Evolutionary conservation across 2,329 filamentous ascomycete genomes (phyloP), one percentile per base, ranked within the genome.

Genomic region (Ophiognomonia clavigignenti-juglandacearum): DNA sequence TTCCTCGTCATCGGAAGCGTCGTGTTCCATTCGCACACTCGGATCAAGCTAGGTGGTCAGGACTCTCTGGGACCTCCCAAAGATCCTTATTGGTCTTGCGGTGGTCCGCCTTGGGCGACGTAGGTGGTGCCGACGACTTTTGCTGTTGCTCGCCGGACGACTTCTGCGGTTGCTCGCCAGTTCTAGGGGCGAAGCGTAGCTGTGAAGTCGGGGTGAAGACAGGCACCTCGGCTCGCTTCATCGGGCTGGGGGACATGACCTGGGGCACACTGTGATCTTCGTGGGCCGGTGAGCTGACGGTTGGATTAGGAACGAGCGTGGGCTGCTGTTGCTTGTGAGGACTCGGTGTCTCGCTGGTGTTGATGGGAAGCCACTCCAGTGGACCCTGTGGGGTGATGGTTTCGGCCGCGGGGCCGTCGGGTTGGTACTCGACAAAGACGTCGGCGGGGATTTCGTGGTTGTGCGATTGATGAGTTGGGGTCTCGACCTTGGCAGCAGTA

Each of bases 341-440:
- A 27, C 45, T 48, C 4, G 66, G 62, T n/a, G 64, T 65, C 0
- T 62, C 52, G 5, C 61, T 64, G 4, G 61, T 64, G 47, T 75
- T 77, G 4, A 75, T 73, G 13, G 74, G 72, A 20, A 78, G 63
- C 76, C 76, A 80, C 43, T 68, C 69, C 43, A 79, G 61, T 4
- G 67, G 61, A 51, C 71, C 68, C 24, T 65, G 59, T 26, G 62
- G 63, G 6, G 62, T 55, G 14, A 71, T 52, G 1, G 68, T 43
- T 4, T 62, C 58, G 1, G 76, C 67, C 0, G 63, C 51, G 1
- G 75, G 72, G 0, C 77, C 78, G n/a, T 77, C 70, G 0, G 78
- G 76, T 49, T 80, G 73, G 52, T 80, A 80, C 0, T 69, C 68
- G 20, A 81, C 65, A 51, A 81, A 81, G 19, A 73, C 56, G 42